These are phyloP conservation scores for Backusella psychrophila DNA, from an alignment of 192 early-diverging fungal species.

Conservation along the genomic window DNA sequence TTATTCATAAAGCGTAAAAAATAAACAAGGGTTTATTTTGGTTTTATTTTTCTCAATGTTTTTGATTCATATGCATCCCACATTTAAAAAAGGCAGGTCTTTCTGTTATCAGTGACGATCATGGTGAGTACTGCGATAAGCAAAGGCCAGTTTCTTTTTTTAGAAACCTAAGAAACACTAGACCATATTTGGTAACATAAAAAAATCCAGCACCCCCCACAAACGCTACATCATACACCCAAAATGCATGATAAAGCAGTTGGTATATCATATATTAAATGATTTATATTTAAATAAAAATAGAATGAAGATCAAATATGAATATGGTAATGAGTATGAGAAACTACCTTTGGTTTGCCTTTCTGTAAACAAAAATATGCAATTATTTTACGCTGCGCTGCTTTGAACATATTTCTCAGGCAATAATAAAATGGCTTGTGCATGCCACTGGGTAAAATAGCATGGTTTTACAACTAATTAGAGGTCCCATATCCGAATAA, in stretches of 20 bases:
- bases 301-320: not conserved
- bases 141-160: not conserved
- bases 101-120: not conserved
- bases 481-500: not conserved
- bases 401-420: not conserved
- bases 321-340: not conserved
- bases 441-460: not conserved
- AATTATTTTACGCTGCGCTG: not conserved
- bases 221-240: not conserved
- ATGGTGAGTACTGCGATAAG: not conserved
- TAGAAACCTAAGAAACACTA: not conserved
- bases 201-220: not conserved
- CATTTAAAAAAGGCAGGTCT: not conserved
- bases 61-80: not conserved
- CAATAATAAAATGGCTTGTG: not conserved
- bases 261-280: not conserved
- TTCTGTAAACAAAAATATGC: not conserved
- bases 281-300: not conserved
- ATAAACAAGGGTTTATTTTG: not conserved
- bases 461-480: not conserved
- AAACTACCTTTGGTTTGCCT: not conserved
- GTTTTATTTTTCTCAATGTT: not conserved
- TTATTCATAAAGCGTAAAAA: not conserved
- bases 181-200: not conserved
- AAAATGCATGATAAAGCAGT: not conserved